Conservation (phyloP, 495 filamentous ascomycete genomes). For the Aspergillus sclerotiicarbonarius region DNA sequence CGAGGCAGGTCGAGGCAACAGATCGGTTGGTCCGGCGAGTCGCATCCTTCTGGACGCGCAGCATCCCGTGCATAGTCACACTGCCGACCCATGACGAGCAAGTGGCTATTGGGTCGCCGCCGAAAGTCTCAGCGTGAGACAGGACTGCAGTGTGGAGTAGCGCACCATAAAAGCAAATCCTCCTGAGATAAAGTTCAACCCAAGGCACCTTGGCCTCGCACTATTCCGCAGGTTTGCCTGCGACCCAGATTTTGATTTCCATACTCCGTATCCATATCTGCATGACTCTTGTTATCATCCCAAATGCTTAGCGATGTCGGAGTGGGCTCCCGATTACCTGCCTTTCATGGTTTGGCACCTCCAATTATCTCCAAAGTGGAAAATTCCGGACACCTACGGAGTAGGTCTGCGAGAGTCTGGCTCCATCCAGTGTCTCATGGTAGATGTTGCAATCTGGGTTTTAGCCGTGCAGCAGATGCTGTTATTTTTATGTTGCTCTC, state of each 20-base stretch:
- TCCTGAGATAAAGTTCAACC: slow-evolving; percentile 8
- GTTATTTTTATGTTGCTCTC: too few species aligned
- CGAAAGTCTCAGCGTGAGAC: background rate
- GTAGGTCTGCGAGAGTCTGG: too few species aligned
- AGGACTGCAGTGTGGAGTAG: slow-evolving; percentile 6
- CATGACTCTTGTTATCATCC: background rate
- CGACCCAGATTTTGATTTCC: background rate
- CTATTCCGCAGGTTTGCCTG: slow-evolving; percentile 3
- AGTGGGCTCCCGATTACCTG: background rate
- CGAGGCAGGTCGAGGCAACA: background rate
- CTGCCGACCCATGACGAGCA: slow-evolving; percentile 1
- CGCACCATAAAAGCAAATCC: background rate
- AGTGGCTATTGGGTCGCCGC: background rate
- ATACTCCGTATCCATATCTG: background rate
- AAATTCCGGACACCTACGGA: background rate
- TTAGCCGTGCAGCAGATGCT: too few species aligned
- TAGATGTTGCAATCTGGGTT: too few species aligned
- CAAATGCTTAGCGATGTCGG: slow-evolving; percentile 5
- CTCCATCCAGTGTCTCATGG: background rate
- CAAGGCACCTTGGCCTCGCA: background rate
- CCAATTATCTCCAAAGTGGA: background rate
- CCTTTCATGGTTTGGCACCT: slow-evolving; percentile 1
- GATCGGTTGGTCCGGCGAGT: background rate
- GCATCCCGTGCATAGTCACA: slow-evolving; percentile 14
- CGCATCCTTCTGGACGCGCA: slow-evolving; percentile 3